Conservation (phyloP, 208 protist genomes). For the Balamuthia mandrillaris region DNA sequence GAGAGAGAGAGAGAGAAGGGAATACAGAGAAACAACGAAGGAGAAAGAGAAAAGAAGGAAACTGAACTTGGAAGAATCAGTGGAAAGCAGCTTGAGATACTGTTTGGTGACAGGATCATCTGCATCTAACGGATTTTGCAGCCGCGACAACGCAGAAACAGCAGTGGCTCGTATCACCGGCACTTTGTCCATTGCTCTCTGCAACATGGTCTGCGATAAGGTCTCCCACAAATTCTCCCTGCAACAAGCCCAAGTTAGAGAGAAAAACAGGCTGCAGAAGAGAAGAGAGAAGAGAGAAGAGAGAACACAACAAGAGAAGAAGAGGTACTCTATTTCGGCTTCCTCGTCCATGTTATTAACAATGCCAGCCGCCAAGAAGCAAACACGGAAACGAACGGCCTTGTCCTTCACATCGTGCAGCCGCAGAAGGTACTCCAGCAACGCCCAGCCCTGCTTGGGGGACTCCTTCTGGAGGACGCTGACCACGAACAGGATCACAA, state of each 20-base stretch:
- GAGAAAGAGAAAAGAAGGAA: background rate
- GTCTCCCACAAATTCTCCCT: constrained; percentile 1
- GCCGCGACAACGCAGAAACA: background rate
- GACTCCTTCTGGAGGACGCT: background rate
- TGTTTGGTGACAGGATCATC: background rate
- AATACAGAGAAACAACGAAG: background rate
- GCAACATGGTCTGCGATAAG: background rate
- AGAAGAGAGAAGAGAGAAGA: background rate
- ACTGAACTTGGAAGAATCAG: background rate
- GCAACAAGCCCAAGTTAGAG: background rate
- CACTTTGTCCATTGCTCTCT: background rate
- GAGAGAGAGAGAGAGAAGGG: background rate
- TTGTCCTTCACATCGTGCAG: background rate
- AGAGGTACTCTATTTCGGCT: constrained; percentile 1
- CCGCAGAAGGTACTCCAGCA: background rate
- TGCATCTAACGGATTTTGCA: background rate
- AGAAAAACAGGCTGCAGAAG: background rate
- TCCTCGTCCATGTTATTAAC: background rate
- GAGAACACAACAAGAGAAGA: background rate
- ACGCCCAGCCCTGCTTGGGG: background rate
- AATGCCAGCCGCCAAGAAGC: background rate
- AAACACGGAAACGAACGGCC: constrained; percentile 7
- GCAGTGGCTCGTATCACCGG: background rate
- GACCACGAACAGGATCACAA: background rate
- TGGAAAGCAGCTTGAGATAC: background rate